Evolutionary conservation across 1,284 basidiomycete species (phyloP), one percentile per base, ranked within the genome.

Genomic region (Tylopilus orsonianus): DNA sequence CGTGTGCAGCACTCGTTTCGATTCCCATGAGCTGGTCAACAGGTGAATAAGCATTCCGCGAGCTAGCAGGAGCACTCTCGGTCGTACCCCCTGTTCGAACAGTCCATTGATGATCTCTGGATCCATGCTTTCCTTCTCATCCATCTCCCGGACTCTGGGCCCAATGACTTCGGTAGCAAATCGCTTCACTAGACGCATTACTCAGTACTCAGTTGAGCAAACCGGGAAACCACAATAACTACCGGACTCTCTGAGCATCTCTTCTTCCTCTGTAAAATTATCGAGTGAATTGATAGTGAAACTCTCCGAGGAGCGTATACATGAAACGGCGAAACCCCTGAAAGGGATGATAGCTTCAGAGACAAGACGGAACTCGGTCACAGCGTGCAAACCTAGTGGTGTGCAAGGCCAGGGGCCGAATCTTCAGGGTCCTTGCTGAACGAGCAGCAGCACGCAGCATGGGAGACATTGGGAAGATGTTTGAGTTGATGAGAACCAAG

Each of bases 111-210:
- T 93, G 61, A 99, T 72, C 2, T 72, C 75, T 1, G 90, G 85
- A 67, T 97, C 93, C 97, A 99, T 99, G 61, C 74, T 75, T 71
- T 99, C 97, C 45, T 87, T 87, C 76, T 99, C 96, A 68, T 99
- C 96, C 97, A 99, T 99, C 64, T 94, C 91, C 34, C 86, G 81
- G 47, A 97, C 95, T 66, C 85, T 91, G 38, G 97, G 96, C 9
- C 73, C 89, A 19, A 99, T 83, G 27, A 96, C 85, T 48, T 98
- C 93, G 51, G 81, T 75, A 1, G 96, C 92, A 59, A 97, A 98
- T 34, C 89, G 84, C 62, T 80, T 79, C 20, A 97, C 94, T 93
- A 36, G 22, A 38, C 14, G 10, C 39, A 33, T 44, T 23, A 40
- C 12, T 45, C 13, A 36, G 29, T 46, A 27, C 32, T 37, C 37